Evolutionary conservation across 441 rosid genomes (phyloP), one percentile per base, ranked within the genome.

Genomic region (Erodium texanum): DNA sequence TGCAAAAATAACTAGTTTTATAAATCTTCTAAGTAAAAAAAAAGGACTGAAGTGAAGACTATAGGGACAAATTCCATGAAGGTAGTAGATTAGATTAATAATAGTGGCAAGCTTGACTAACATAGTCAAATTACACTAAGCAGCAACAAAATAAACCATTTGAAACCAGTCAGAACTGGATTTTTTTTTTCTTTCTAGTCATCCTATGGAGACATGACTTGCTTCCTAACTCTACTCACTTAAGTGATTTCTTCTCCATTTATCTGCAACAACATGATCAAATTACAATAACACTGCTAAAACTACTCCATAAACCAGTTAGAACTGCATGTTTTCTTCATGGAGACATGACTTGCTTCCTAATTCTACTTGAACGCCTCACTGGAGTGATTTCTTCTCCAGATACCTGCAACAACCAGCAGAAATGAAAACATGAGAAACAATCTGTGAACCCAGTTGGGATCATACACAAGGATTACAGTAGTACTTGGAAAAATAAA

Each of bases 311-410:
- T n/a, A n/a, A n/a, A n/a, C n/a, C n/a, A n/a, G n/a, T 8, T 8
- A 34, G 38, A 34, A 34, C 38, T 34, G 38, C 4, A 34, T 3
- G 0, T 34, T 34, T 34, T 34, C 38, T 34, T 34, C 86, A 82
- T 24, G 89, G 74, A 73, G 93, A 80, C 73, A 81, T 73, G 80
- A 85, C 83, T 65, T 78, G 82, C 67, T 73, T 84, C 75, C 82
- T 78, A 74, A 93, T 81, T 80, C 94, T 85, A 86, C 88, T 90
- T 2, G 98, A 93, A 24, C 98, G 89, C 76, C 97, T 80, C 63
- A 89, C 93, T 1, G 96, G 97, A 72, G 98, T 93, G 9, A 38
- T 38, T 34, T 85, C 92, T 7, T 84, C 86, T 77, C 77, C 89
- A 6, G 34, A 58, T 56, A 82, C 82, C 88, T 83, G 56, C 79